Conservation (phyloP, 768 basidiomycete species). For the Crucibulum laeve region DNA sequence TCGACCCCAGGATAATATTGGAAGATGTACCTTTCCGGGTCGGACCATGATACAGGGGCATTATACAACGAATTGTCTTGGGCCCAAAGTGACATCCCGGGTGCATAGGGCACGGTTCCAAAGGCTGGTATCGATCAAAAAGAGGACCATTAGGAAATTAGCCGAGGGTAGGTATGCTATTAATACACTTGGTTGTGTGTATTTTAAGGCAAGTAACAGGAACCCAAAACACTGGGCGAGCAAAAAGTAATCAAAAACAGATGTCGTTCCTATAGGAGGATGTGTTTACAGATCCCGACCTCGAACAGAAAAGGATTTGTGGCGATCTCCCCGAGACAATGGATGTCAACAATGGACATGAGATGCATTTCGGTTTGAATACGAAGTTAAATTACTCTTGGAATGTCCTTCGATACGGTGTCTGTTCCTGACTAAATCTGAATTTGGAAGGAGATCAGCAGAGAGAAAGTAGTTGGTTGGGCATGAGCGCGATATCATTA, state of each 20-base stretch:
- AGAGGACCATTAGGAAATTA: not conserved
- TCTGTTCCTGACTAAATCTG: not conserved
- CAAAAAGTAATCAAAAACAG: not conserved
- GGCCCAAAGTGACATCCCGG: conserved; percentile 1
- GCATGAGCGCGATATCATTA: conserved; percentile 2
- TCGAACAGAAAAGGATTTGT: not conserved
- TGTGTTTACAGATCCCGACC: not conserved
- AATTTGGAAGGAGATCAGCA: not conserved
- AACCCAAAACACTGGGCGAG: not conserved
- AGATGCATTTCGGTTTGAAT: conserved; percentile 3
- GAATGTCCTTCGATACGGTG: conserved; percentile 1
- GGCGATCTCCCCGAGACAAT: conserved; percentile 1
- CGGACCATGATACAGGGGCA: conserved; percentile 2
- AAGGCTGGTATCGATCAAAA: conserved; percentile 1
- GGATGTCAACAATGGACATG: not conserved
- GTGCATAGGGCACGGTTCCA: conserved; percentile 7
- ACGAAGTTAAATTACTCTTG: conserved; percentile 2
- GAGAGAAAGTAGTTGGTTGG: not conserved
- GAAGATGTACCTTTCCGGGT: not conserved
- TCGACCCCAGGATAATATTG: conserved; percentile 9
- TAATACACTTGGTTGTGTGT: not conserved
- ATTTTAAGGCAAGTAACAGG: not conserved
- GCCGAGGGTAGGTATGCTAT: not conserved
- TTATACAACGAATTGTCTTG: not conserved
- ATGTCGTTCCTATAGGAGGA: not conserved